Base-by-base conservation (phyloP, 129 eudicot genomes). In the Calendula officinalis region DNA sequence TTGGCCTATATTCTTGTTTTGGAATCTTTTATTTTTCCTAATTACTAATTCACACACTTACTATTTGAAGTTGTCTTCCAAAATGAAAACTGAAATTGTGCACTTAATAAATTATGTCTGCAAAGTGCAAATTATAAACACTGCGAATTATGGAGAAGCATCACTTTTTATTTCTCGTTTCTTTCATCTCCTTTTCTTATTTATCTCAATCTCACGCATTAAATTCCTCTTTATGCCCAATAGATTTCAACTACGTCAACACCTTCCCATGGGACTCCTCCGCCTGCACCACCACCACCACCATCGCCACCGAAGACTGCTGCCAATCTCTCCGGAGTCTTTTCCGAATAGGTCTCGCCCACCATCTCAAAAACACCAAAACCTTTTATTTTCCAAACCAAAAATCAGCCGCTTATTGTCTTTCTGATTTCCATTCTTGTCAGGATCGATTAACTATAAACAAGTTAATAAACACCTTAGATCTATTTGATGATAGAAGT, bases 241-340 rank as follows among this genome's bases (percentile, higher is more conserved):
- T 86, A 33, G 83, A 83, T 75, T 83, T 78, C 39, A 44, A 44
- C 46, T 89, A 89, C 30, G 84, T 89, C 2, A 32, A 47, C 45
- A 81, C 94, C 44, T 73, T 80, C 68, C 86, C 84, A 61, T 89
- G 94, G 97, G 79, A 83, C 56, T 53, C 76, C 3, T 78, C 89
- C 7, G 62, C 47, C 3, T 89, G 97, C 74, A 78, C 72, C 17
- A 60, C 65, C 56, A 54, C 72, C 7, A 47, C 54, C n/a, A 59
- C 74, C 8, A 37, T 54, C 15, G 72, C 76, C 11, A 35, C 77
- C 45, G 37, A 61, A 34, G 70, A 59, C 46, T 89, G 96, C 74
- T 89, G 96, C 47, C 72, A 70, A 53, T 76, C 96, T 8, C 86
- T 89, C 68, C 74, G 84, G 0, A 74, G 82, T 69, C 78, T 89